Percentiles rank a stretch among this genome's conserved stretches.
These are phyloP conservation scores for Conringia planisiliqua DNA, from an alignment of 345 rosid genomes.

Conservation along the genomic window DNA sequence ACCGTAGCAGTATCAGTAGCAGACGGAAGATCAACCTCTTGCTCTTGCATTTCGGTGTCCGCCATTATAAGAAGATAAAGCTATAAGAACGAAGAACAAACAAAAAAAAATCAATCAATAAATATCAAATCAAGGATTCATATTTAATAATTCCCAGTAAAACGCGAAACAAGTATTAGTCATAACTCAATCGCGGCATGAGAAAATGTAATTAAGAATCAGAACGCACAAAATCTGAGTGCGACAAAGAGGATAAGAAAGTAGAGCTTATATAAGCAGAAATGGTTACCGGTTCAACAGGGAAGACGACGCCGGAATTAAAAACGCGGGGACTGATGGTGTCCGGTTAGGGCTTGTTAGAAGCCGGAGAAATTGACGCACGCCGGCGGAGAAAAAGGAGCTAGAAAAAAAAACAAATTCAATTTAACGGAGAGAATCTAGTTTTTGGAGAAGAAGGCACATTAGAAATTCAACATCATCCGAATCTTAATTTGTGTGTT, in stretches of 20 bases:
- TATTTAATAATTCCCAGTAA: not conserved
- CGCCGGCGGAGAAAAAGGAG: conserved; percentile 31
- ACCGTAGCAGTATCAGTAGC: conserved; percentile 19
- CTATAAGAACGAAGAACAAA: not conserved
- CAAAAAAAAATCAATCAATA: not conserved
- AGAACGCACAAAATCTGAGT: not conserved
- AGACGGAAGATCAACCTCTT: conserved; percentile 37
- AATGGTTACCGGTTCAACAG: conserved; percentile 13
- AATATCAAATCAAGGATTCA: not conserved
- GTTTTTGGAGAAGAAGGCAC: too few relatives aligned
- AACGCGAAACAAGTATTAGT: not conserved
- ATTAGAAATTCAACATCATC: not conserved
- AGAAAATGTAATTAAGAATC: not conserved
- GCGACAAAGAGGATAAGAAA: not conserved
- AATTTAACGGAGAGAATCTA: too few relatives aligned
- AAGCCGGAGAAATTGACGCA: conserved; percentile 13
- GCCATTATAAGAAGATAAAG: conserved; percentile 36
- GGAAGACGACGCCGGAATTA: not conserved
- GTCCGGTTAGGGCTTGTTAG: conserved; percentile 35
- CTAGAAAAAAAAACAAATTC: not conserved
- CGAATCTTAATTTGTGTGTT: too few relatives aligned
- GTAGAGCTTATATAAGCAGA: not conserved
- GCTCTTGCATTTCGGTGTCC: conserved; percentile 51
- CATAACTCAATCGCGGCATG: not conserved
- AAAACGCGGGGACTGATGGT: not conserved